Percentiles rank a stretch among this genome's conserved stretches.
Evolutionary conservation across 2,329 filamentous ascomycete species (phyloP).

Genomic region (Claviceps maximensis): DNA sequence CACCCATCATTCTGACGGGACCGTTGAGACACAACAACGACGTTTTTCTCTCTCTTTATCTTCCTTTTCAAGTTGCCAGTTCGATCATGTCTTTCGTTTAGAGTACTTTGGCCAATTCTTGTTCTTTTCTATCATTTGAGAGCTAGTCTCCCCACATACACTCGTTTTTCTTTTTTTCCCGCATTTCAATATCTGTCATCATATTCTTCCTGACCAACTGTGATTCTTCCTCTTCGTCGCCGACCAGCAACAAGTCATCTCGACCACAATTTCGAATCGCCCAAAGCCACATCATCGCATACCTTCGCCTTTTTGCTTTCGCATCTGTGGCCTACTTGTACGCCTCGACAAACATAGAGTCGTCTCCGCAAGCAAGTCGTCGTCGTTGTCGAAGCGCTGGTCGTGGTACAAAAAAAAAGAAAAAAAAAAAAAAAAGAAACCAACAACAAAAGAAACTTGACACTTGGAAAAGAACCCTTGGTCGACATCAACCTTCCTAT

Average conservation of each 20-base stretch:
- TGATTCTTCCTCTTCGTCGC: neutral
- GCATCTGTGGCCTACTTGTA: neutral
- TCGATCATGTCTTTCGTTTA: conserved; percentile 24
- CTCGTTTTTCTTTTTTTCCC: conserved; percentile 14
- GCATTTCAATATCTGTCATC: neutral
- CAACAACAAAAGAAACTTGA: neutral
- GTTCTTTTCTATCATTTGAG: conserved; percentile 5
- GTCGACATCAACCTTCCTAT: neutral
- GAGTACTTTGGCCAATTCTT: conserved; percentile 9
- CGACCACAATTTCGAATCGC: conserved; percentile 5
- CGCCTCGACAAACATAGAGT: neutral
- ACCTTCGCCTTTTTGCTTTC: neutral
- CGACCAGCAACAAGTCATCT: neutral
- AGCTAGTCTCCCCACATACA: conserved; percentile 12
- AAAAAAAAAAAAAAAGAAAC: neutral
- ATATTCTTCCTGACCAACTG: neutral
- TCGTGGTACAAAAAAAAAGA: neutral
- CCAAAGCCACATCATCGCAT: neutral
- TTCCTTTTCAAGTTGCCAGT: conserved; percentile 9
- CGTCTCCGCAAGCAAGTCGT: neutral
- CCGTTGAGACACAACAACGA: conserved; percentile 5
- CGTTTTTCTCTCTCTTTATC: conserved; percentile 8
- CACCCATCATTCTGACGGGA: conserved; percentile 5
- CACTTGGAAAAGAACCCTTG: too few relatives aligned
- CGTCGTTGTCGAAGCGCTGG: neutral